These are phyloP conservation scores for Sphagnum fallax DNA, from an alignment of 228 moss, liverwort and hornwort species.

Conservation along the genomic window DNA sequence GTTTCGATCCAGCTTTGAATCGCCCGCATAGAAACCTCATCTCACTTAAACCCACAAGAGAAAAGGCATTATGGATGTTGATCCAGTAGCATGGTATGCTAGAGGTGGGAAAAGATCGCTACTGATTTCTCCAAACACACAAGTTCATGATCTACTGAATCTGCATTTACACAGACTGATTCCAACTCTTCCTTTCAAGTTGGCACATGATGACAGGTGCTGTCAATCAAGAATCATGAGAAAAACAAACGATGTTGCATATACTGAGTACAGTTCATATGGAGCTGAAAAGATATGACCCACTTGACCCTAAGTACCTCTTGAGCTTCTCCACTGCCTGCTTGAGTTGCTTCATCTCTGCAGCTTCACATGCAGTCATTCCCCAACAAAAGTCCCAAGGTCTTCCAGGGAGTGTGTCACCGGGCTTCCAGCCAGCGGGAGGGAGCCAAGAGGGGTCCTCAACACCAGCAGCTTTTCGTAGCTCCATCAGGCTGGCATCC, in stretches of 20 bases:
- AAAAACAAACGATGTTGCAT: not conserved
- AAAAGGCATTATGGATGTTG: not conserved
- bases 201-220: too few relatives aligned
- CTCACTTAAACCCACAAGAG: conserved; percentile 14
- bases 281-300: conserved; percentile 3
- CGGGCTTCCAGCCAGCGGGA: conserved; percentile 65
- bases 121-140: not conserved
- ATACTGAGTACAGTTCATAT: not conserved
- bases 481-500: conserved; percentile 73
- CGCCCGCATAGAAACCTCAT: conserved; percentile 38
- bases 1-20: conserved; percentile 2
- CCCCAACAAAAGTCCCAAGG: conserved; percentile 32
- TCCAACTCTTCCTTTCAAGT: not conserved
- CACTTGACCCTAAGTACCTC: conserved; percentile 20
- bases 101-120: not conserved
- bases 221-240: too few relatives aligned
- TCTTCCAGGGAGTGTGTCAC: conserved; percentile 49
- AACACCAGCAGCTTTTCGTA: conserved; percentile 71
- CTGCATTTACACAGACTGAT: not conserved
- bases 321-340: conserved; percentile 39
- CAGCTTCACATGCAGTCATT: conserved; percentile 51
- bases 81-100: not conserved
- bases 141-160: not conserved
- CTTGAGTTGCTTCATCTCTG: conserved; percentile 55
- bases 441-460: conserved; percentile 92